Base-by-base conservation (phyloP, 345 rosid species). In the Gossypium herbaceum region DNA sequence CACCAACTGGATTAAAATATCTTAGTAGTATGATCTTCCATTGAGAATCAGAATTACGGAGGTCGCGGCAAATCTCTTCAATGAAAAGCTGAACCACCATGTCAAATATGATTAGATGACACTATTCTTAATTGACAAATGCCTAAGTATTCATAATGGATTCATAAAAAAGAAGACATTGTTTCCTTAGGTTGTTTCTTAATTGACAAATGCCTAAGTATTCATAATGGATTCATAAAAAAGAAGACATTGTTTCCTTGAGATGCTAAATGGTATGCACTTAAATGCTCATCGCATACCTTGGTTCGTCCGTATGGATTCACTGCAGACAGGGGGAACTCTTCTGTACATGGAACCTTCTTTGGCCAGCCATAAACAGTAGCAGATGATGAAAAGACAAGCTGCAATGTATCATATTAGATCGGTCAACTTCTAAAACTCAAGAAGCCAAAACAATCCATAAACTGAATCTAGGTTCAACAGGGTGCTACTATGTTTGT, bases 311-410 rank as follows among this genome's bases (percentile, higher is more conserved):
- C 98, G 79, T 96, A 96, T 72, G 99, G 99, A 72, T 90, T 96
- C 79, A 74, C 69, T 50, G 97, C 99, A 62, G 73, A 81, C 19
- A 89, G 71, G 1, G 97, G 86, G 39, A 85, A 93, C 77, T 91
- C 94, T 76, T 96, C 99, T 61, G 99, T 96, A 75, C 98, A 92
- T 10, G 99, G 99, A 54, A 92, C 97, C 84, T 83, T 88, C 86
- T 96, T 89, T 61, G 99, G 99, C 90, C 97, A 89, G 45, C 99
- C 99, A 83, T 96, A 96, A 57, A 96, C 99, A 75, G 99, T 93
- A 44, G 99, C 99, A 24, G 99, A 96, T 7, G 99, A 96, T 51
- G 99, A 96, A 86, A 96, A 96, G 2, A 96, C 98, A 79, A 96
- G 94, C 99, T 96, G 93, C 44, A 64, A 78, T 12, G 72, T 72